Percentiles rank a stretch among this genome's conserved stretches.
These are phyloP conservation scores for Smallanthus sonchifolius DNA, from an alignment of 129 eudicot species.

Conservation along the genomic window DNA sequence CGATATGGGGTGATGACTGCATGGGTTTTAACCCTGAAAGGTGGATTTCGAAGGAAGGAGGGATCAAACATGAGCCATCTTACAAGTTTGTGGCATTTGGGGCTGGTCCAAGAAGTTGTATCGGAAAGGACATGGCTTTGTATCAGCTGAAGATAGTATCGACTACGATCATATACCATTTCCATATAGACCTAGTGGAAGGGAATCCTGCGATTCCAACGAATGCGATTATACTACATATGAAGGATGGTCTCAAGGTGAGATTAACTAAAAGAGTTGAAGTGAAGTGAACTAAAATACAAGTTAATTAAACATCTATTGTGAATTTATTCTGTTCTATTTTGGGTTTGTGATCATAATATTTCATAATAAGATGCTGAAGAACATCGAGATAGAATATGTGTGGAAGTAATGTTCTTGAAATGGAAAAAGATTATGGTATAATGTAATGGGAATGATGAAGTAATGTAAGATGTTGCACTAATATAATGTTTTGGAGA, in stretches of 20 bases:
- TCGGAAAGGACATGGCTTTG: slow-evolving; percentile 19
- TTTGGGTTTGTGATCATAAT: not conserved
- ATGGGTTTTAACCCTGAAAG: slow-evolving; percentile 27
- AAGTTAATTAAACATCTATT: not conserved
- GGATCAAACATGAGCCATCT: slow-evolving; percentile 44
- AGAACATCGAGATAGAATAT: not conserved
- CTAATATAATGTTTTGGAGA: too few relatives aligned
- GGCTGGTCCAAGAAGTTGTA: slow-evolving; percentile 16
- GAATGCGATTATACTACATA: not conserved
- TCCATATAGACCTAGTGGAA: slow-evolving; percentile 1
- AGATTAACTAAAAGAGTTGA: not conserved
- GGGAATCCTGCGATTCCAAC: not conserved
- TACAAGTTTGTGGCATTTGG: slow-evolving; percentile 47
- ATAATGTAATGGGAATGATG: not conserved
- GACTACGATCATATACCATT: not conserved
- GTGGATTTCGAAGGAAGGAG: slow-evolving; percentile 28
- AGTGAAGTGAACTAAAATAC: not conserved
- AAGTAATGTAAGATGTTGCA: not conserved
- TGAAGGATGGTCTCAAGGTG: slow-evolving; percentile 17
- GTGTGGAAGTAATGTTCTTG: not conserved
- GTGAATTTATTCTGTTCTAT: not conserved
- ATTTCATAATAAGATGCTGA: not conserved
- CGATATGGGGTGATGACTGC: slow-evolving; percentile 53
- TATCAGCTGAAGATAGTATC: slow-evolving; percentile 12
- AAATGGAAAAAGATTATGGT: not conserved